phyloP scores from a whole-genome alignment of 805 yeast species.

The Pichia paraexigua region DNA sequence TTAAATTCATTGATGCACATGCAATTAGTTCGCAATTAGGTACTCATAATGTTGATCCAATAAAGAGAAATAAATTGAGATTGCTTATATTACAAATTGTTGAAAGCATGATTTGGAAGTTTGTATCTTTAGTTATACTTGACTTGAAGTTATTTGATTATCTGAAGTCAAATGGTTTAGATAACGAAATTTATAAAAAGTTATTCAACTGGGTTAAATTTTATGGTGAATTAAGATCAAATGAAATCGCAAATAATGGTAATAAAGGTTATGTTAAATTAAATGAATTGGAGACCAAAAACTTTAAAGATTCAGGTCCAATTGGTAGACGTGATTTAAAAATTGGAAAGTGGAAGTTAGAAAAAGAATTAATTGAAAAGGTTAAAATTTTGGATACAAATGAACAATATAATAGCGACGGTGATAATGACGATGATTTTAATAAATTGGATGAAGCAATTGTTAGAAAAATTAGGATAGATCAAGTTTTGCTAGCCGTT shows the following conservation, averaged over 20 bases:
- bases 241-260: slow-evolving; percentile 5
- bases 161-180: not conserved
- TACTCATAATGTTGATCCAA: not conserved
- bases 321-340: slow-evolving; percentile 56
- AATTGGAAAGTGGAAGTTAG: slow-evolving; percentile 57
- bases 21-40: slow-evolving; percentile 11
- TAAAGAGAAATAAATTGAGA: slow-evolving; percentile 10
- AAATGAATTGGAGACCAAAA: slow-evolving; percentile 6
- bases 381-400: slow-evolving; percentile 33
- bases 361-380: slow-evolving; percentile 42
- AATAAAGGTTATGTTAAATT: slow-evolving; percentile 6
- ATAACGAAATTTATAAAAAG: slow-evolving; percentile 2
- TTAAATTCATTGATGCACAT: slow-evolving; percentile 11
- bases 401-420: slow-evolving; percentile 16
- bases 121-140: slow-evolving; percentile 1
- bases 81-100: slow-evolving; percentile 8
- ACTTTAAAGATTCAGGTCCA: slow-evolving; percentile 26
- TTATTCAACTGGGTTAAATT: slow-evolving; percentile 10
- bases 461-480: slow-evolving; percentile 46
- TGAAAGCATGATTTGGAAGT: slow-evolving; percentile 9
- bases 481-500: slow-evolving; percentile 45
- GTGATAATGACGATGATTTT: slow-evolving; percentile 1
- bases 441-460: slow-evolving; percentile 54
- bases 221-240: slow-evolving; percentile 6
- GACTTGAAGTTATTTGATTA: slow-evolving; percentile 3